Percentiles rank a stretch among this genome's conserved stretches.
phyloP scores from a whole-genome alignment of 2,329 filamentous ascomycete species.

The Hysterium pulicare region DNA sequence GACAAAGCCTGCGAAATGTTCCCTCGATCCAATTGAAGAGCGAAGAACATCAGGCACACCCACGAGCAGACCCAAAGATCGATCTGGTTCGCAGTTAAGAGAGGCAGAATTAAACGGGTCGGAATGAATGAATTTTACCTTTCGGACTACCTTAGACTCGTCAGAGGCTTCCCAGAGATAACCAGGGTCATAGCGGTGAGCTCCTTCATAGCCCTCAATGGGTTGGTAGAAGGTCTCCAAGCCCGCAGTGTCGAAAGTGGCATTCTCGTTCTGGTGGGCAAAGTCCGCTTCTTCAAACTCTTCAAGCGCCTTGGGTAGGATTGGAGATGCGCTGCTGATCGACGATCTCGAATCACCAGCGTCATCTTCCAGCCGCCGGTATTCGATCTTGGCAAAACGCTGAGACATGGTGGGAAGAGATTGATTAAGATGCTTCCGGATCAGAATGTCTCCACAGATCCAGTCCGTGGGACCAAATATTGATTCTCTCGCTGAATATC shows the following conservation, averaged over 20 bases:
- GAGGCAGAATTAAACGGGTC: too few species aligned
- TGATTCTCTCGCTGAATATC: too few species aligned
- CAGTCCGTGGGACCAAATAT: too few species aligned
- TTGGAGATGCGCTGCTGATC: neutral
- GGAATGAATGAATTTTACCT: conserved; percentile 33
- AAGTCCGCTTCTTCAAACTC: neutral
- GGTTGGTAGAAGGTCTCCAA: conserved; percentile 23
- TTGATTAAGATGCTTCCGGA: too few species aligned
- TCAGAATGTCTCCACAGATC: too few species aligned
- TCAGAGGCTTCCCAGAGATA: conserved; percentile 55
- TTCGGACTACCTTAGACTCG: conserved; percentile 53
- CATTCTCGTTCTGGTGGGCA: neutral
- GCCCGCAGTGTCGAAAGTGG: neutral
- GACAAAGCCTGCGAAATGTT: conserved; percentile 37
- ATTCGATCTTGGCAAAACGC: too few species aligned
- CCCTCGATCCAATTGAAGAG: conserved; percentile 47
- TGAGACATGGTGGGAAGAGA: too few species aligned
- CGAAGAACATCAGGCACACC: conserved; percentile 52
- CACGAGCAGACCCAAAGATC: conserved; percentile 45
- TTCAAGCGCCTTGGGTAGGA: neutral
- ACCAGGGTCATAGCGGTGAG: conserved; percentile 55
- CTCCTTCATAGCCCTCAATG: conserved; percentile 54
- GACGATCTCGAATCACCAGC: neutral
- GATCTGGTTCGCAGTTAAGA: conserved; percentile 25
- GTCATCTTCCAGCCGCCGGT: neutral